A percentile compares a stretch with the other conserved stretches of the same genome.
phyloP scores from a whole-genome alignment of 495 filamentous ascomycete genomes.

The Hypomontagnella monticulosa region DNA sequence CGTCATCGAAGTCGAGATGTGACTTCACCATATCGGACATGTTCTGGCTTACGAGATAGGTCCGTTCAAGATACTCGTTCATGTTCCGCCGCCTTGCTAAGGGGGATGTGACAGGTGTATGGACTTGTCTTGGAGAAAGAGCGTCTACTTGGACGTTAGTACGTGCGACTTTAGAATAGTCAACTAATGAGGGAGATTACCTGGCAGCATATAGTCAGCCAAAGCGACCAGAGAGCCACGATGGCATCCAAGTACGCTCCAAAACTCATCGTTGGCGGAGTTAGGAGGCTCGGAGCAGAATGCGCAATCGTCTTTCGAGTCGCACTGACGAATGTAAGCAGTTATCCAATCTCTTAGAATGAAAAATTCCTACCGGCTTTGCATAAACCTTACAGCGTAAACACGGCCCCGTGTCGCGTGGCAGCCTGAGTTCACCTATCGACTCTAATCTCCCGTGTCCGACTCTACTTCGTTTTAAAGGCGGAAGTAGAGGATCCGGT shows the following conservation, averaged over 20 bases:
- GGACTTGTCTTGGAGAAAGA: constrained; percentile 55
- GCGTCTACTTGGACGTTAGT: constrained; percentile 44
- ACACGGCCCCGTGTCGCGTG: constrained; percentile 56
- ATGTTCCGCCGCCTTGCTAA: constrained; percentile 59
- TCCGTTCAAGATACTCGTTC: constrained; percentile 60
- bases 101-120: constrained; percentile 61
- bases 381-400: constrained; percentile 56
- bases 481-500: constrained; percentile 60
- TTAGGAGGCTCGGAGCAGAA: constrained; percentile 51
- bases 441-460: constrained; percentile 59
- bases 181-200: constrained; percentile 38
- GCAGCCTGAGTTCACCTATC: constrained; percentile 59
- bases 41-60: constrained; percentile 50
- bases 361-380: constrained; percentile 47
- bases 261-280: constrained; percentile 52
- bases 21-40: constrained; percentile 53
- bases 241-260: constrained; percentile 58
- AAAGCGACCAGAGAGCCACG: constrained; percentile 54
- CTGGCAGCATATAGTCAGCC: constrained; percentile 57
- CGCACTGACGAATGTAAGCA: constrained; percentile 49
- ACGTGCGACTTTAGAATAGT: constrained; percentile 2
- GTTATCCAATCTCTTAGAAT: constrained; percentile 1
- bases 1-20: constrained; percentile 59
- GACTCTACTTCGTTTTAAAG: constrained; percentile 58
- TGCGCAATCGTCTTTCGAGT: constrained; percentile 56